These are phyloP conservation scores for Catharanthus roseus DNA, from an alignment of 257 asterid species.

Conservation along the genomic window DNA sequence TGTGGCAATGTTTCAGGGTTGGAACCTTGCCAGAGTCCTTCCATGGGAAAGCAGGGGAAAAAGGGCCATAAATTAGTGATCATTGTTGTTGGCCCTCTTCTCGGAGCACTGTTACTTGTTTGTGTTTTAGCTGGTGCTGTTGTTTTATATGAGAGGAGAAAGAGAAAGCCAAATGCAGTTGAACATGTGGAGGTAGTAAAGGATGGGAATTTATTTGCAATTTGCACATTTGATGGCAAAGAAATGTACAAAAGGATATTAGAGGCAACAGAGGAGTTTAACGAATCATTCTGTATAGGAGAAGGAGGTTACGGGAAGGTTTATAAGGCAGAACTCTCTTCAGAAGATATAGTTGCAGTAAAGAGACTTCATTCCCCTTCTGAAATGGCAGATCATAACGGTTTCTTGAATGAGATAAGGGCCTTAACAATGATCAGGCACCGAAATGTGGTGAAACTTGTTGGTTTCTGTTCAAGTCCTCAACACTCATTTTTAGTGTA, in stretches of 20 bases:
- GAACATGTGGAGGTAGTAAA: no score
- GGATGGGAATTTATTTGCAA: constrained; percentile 15
- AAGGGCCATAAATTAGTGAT: no score
- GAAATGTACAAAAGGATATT: constrained; percentile 22
- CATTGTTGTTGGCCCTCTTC: not conserved
- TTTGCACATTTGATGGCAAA: constrained; percentile 30
- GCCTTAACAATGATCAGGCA: constrained; percentile 15
- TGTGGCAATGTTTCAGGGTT: constrained; percentile 32
- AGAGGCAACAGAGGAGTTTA: constrained; percentile 27
- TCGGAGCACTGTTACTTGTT: constrained; percentile 17
- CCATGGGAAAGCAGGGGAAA: no score
- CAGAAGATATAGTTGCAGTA: not conserved
- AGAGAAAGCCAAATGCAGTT: no score
- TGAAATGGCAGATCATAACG: not conserved
- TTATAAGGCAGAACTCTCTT: constrained; percentile 23
- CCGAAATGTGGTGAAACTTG: constrained; percentile 17
- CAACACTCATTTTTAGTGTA: constrained; percentile 28
- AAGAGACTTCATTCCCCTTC: constrained; percentile 9
- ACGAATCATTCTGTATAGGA: constrained; percentile 19
- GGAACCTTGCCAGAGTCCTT: constrained; percentile 18
- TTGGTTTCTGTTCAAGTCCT: constrained; percentile 28
- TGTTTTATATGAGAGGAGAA: not conserved
- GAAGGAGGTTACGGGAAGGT: constrained; percentile 32
- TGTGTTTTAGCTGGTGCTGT: not conserved
- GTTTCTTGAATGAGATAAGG: constrained; percentile 27